phyloP scores from a whole-genome alignment of 306 rosid genomes.

The Rosa rugosa region DNA sequence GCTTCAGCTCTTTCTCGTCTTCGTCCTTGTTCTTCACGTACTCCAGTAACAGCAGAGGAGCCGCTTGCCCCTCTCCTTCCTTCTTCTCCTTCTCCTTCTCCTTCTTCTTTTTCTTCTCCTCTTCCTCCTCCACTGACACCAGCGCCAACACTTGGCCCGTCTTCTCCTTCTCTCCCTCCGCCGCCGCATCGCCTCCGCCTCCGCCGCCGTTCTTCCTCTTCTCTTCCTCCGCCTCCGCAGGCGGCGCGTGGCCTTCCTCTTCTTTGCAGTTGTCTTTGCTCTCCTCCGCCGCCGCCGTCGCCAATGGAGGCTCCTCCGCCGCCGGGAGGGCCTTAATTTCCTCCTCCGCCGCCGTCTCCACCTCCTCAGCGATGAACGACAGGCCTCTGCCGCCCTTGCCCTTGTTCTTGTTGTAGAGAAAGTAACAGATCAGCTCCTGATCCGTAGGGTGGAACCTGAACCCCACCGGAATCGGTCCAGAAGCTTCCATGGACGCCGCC shows the following conservation, averaged over 20 bases:
- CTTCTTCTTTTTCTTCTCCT: background rate
- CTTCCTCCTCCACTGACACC: background rate
- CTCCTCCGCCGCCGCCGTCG: background rate
- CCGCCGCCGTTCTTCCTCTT: background rate
- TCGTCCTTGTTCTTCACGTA: background rate
- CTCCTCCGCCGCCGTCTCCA: background rate
- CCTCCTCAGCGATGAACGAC: background rate
- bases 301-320: background rate
- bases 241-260: background rate
- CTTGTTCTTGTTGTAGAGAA: constrained; percentile 4
- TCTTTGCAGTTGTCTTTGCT: background rate
- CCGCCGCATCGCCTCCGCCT: too few species aligned
- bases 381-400: background rate
- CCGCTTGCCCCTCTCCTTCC: background rate
- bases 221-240: background rate
- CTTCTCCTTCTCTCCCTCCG: background rate
- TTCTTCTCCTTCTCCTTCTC: background rate
- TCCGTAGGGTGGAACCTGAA: constrained; percentile 5
- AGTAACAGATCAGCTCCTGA: background rate
- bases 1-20: background rate
- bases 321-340: background rate
- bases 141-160: background rate
- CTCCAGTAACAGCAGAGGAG: background rate
- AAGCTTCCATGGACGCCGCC: background rate
- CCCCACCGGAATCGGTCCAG: constrained; percentile 2